Evolutionary conservation across 176 grass and related monocot species (phyloP), one percentile per base, ranked within the genome.

Genomic region (Guadua angustifolia): DNA sequence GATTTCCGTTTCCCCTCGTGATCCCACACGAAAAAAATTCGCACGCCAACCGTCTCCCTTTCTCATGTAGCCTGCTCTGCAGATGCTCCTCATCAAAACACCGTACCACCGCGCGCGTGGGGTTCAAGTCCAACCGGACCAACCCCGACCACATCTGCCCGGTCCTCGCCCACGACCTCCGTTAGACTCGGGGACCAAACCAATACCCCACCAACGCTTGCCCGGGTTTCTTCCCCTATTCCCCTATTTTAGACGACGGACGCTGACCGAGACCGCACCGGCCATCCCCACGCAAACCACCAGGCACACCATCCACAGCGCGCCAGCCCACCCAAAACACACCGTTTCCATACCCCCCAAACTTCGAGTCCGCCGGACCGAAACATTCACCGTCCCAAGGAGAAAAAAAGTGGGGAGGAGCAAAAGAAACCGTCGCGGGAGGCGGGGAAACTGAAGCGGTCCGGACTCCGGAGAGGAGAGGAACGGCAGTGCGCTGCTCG

Each of bases 231-330:
- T 29, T 29, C 29, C 29, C 29, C 1, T n/a, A n/a, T n/a, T n/a
- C 32, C 58, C 86, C 78, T 72, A 26, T 78, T 83, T 83, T 86
- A 90, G 84, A 39, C 79, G 79, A 78, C 77, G 77, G 47, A 7
- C 74, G 84, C 79, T 79, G 88, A 82, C 84, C 58, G 58, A 83
- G 88, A 50, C 88, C 86, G 66, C 79, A 42, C 78, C 88, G 79
- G 79, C n/a, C 57, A 64, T 12, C 73, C 56, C 57, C 69, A 25
- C 85, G 47, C 73, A 2, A 5, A 8, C 44, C 40, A 9, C 57
- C 69, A 25, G 78, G 47, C 73, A 2, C 3, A 8, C 44, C 40
- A 9, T 3, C 69, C 42, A 17, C 69, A 36, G 57, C 79, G n/a
- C 39, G 38, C 49, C 56, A 19, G 25, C 9, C 7, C 2, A 43